A percentile compares a stretch with the other conserved stretches of the same genome.
phyloP scores from a whole-genome alignment of 495 filamentous ascomycete species.

The Hypoxylon trugodes region DNA sequence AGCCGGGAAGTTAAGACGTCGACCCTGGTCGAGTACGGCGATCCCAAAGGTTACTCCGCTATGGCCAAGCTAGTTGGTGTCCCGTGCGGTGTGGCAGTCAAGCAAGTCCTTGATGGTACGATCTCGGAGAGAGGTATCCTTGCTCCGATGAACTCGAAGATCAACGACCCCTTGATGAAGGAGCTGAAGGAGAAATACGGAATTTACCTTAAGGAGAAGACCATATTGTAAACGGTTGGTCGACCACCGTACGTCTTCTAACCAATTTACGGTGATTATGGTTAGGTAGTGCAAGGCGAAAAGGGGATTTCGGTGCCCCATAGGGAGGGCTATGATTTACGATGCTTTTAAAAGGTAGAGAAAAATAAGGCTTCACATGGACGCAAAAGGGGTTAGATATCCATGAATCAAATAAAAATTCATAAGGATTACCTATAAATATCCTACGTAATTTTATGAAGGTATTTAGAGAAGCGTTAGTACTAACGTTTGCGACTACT shows the following conservation, averaged over 20 bases:
- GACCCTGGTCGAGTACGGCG: constrained; percentile 88
- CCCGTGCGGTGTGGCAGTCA: constrained; percentile 60
- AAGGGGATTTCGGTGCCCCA: not conserved
- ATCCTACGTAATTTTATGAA: too few relatives aligned
- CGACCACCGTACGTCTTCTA: too few relatives aligned
- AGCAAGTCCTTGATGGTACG: constrained; percentile 84
- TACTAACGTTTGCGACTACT: too few relatives aligned
- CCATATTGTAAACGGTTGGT: constrained; percentile 31
- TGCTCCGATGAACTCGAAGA: constrained; percentile 79
- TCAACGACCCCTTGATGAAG: constrained; percentile 75
- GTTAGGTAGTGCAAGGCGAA: not conserved
- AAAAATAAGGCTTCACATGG: not conserved
- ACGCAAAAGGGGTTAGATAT: not conserved
- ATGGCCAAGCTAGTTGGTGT: constrained; percentile 77
- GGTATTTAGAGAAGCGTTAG: too few relatives aligned
- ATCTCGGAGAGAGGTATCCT: constrained; percentile 80
- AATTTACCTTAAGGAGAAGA: constrained; percentile 60
- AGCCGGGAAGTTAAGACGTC: constrained; percentile 76
- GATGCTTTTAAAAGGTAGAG: not conserved
- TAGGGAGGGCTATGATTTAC: not conserved
- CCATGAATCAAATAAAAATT: not conserved
- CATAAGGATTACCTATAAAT: not conserved
- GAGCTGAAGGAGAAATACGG: constrained; percentile 72
- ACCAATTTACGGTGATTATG: too few relatives aligned
- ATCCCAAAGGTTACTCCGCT: constrained; percentile 80